phyloP scores from a whole-genome alignment of 2,329 filamentous ascomycete species.

The Penicillium sp. region DNA sequence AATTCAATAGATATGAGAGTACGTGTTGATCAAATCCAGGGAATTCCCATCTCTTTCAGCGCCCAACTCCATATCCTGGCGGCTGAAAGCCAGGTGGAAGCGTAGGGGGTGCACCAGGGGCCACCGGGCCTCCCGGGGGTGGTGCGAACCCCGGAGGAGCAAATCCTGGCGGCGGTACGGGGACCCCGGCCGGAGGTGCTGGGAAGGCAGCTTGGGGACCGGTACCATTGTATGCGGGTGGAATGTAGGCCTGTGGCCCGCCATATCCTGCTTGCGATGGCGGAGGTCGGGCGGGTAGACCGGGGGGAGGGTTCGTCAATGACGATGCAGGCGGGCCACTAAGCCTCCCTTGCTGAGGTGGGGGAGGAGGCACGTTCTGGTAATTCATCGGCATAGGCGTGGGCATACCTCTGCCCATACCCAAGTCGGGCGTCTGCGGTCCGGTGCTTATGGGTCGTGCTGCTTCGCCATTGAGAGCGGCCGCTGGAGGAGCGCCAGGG shows the following conservation, averaged over 20 bases:
- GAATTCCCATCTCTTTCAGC: conserved; percentile 21
- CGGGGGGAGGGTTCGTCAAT: conserved; percentile 44
- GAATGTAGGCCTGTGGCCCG: conserved; percentile 46
- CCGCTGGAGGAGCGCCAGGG: conserved; percentile 39
- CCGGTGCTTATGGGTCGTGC: conserved; percentile 29
- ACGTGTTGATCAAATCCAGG: too few species aligned
- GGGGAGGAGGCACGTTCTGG: conserved; percentile 38
- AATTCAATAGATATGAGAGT: too few species aligned
- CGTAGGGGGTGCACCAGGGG: conserved; percentile 27
- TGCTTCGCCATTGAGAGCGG: conserved; percentile 40
- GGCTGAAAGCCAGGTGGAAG: conserved; percentile 42
- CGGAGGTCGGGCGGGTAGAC: conserved; percentile 63
- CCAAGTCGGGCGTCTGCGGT: conserved; percentile 27
- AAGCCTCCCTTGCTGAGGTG: conserved; percentile 39
- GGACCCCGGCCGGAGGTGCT: conserved; percentile 30
- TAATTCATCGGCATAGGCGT: conserved; percentile 37
- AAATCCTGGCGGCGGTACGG: conserved; percentile 45
- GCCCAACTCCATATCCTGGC: conserved; percentile 32
- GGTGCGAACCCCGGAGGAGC: conserved; percentile 46
- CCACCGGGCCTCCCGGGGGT: conserved; percentile 22
- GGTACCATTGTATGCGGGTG: conserved; percentile 34
- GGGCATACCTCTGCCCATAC: conserved; percentile 38
- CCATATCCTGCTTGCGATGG: conserved; percentile 63
- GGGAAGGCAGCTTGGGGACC: conserved; percentile 26
- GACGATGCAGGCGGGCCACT: conserved; percentile 50